Percentiles rank a stretch among this genome's conserved stretches.
These are phyloP conservation scores for Medicago ruthenica DNA, from an alignment of 306 rosid genomes.

Conservation along the genomic window DNA sequence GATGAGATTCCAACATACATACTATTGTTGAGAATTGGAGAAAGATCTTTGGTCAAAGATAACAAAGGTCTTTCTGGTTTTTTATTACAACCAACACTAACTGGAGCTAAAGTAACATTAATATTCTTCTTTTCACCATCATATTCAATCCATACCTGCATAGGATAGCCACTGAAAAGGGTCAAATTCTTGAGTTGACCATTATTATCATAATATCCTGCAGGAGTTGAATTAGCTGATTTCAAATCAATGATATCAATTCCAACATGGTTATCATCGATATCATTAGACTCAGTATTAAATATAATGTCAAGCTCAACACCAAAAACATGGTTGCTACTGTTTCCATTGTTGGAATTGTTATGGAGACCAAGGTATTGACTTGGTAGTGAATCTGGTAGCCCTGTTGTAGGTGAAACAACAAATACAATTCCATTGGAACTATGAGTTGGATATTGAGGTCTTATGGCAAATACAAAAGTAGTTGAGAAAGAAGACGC, in stretches of 20 bases:
- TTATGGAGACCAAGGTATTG: slow-evolving; percentile 79
- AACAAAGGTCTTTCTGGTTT: slow-evolving; percentile 63
- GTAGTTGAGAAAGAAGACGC: slow-evolving; percentile 60
- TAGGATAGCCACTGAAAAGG: slow-evolving; percentile 52
- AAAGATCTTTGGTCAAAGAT: slow-evolving; percentile 53
- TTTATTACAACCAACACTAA: too few species aligned
- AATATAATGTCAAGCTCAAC: slow-evolving; percentile 87
- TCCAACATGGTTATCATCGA: slow-evolving; percentile 79
- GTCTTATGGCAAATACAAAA: slow-evolving; percentile 58
- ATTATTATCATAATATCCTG: slow-evolving; percentile 43
- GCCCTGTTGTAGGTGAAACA: slow-evolving; percentile 52
- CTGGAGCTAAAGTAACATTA: neutral
- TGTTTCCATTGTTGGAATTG: slow-evolving; percentile 56
- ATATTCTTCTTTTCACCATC: slow-evolving; percentile 49
- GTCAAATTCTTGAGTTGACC: slow-evolving; percentile 42
- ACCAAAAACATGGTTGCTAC: slow-evolving; percentile 68
- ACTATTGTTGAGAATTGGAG: slow-evolving; percentile 42
- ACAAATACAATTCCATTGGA: slow-evolving; percentile 85
- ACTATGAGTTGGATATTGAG: slow-evolving; percentile 56
- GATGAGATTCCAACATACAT: slow-evolving; percentile 81
- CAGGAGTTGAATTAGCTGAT: slow-evolving; percentile 38
- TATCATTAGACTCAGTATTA: slow-evolving; percentile 78
- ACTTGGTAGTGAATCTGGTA: slow-evolving; percentile 59
- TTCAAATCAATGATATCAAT: slow-evolving; percentile 58
- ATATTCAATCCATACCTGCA: slow-evolving; percentile 73